phyloP scores from a whole-genome alignment of 257 asterid species.

The Mentha longifolia region DNA sequence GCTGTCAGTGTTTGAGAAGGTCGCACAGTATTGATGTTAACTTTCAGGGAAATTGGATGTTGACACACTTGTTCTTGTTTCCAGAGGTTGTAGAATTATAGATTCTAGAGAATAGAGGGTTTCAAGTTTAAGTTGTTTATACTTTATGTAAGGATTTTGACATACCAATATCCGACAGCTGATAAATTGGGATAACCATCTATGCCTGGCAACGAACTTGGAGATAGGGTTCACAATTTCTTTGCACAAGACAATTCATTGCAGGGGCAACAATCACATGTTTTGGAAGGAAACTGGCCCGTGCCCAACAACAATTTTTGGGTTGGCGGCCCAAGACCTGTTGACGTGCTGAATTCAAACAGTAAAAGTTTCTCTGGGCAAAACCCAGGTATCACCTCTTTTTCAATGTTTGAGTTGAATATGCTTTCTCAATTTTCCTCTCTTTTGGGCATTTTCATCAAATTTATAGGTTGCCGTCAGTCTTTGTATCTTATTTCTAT shows the following conservation, averaged over 20 bases:
- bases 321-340: slow-evolving; percentile 69
- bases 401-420: not conserved
- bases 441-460: not conserved
- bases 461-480: no score
- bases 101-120: slow-evolving; percentile 18
- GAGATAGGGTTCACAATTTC: slow-evolving; percentile 95
- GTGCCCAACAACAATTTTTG: slow-evolving; percentile 55
- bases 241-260: slow-evolving; percentile 74
- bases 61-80: slow-evolving; percentile 19
- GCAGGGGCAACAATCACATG: slow-evolving; percentile 71
- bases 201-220: slow-evolving; percentile 96
- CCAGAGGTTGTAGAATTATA: slow-evolving; percentile 6
- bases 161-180: slow-evolving; percentile 19
- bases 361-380: slow-evolving; percentile 55
- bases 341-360: slow-evolving; percentile 49
- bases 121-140: slow-evolving; percentile 19
- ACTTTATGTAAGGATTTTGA: not conserved
- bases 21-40: slow-evolving; percentile 24
- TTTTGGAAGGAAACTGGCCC: slow-evolving; percentile 71
- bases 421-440: not conserved
- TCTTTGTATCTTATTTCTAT: not conserved
- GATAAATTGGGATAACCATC: slow-evolving; percentile 54
- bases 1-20: slow-evolving; percentile 25
- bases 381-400: slow-evolving; percentile 45
- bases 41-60: slow-evolving; percentile 29